Evolutionary conservation across 176 grass and related monocot species (phyloP), one percentile per base, ranked within the genome.

Genomic region (Olyra latifolia): DNA sequence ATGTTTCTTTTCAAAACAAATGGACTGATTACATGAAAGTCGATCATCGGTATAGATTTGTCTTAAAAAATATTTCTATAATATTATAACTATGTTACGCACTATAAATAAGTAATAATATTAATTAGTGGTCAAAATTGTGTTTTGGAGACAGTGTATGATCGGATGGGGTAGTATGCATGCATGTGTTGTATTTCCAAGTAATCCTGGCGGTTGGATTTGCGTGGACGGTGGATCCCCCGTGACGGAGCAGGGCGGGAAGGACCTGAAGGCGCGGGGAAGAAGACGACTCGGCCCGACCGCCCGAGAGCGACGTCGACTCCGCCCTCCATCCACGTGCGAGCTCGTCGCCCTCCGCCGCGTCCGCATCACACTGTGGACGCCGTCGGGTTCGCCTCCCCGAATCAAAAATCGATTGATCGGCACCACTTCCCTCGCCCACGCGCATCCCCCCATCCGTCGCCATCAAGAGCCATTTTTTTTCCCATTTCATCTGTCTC

Each of bases 271-370:
- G 63, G 12, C 24, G 48, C 54, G 22, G 13, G 14, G 58, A 66
- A 49, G 35, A 60, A 49, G 35, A 60, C 29, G 52, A n/a, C 71
- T 10, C 3, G 57, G 30, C 68, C 24, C 12, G 29, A 66, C 10
- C 1, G 8, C 4, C 1, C 14, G 59, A 62, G 27, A 15, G 59
- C 12, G 61, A 19, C 55, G 45, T 47, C 45, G 61, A 52, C 62
- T 66, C 19, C 6, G 13, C 48, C 30, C 8, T 20, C 66, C 67
- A 66, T 74, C 61, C 81, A 88, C 81, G 52, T 84, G 87, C 43
- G 43, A 61, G 19, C 14, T 50, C 81, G 6, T 57, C 50, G 32
- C 4, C 24, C 29, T 9, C 13, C 61, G 60, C 23, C 75, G 75
- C 61, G 75, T 88, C 87, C 61, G 25, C 67, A 41, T 83, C 80